Conservation (phyloP, 768 basidiomycete species). For the Gyrodon lividus region DNA sequence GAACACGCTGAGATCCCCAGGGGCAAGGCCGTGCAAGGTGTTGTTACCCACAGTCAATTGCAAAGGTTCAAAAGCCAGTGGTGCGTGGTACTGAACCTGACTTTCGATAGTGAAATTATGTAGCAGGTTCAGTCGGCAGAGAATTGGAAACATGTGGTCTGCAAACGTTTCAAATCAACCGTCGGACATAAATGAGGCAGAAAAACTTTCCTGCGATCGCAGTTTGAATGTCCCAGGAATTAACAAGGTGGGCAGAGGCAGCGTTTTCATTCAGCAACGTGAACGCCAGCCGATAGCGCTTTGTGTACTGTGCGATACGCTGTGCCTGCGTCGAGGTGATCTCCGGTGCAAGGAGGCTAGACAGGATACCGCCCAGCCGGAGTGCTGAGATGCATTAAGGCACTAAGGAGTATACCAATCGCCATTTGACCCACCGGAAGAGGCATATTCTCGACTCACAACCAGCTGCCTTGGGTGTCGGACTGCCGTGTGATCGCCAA, state of each 20-base stretch:
- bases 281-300: constrained; percentile 85
- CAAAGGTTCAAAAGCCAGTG: constrained; percentile 74
- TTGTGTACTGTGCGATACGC: constrained; percentile 71
- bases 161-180: constrained; percentile 10
- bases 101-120: constrained; percentile 95
- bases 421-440: constrained; percentile 24
- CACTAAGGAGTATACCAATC: neutral
- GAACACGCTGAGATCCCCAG: constrained; percentile 88
- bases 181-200: constrained; percentile 14
- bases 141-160: constrained; percentile 73
- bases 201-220: constrained; percentile 60
- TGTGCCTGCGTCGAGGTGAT: constrained; percentile 50
- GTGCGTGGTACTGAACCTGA: constrained; percentile 90
- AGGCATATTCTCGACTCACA: constrained; percentile 22
- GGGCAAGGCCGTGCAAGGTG: constrained; percentile 56
- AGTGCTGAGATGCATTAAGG: constrained; percentile 26
- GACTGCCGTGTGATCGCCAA: constrained; percentile 26
- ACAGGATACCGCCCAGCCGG: constrained; percentile 39
- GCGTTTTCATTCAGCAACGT: constrained; percentile 91
- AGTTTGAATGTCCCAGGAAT: constrained; percentile 70
- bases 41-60: constrained; percentile 32
- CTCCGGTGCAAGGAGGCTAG: constrained; percentile 40
- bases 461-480: constrained; percentile 18
- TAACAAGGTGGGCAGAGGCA: constrained; percentile 54
- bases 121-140: constrained; percentile 56